Base-by-base conservation (phyloP, 441 rosid species). In the Bocquillonia castaneifolia region DNA sequence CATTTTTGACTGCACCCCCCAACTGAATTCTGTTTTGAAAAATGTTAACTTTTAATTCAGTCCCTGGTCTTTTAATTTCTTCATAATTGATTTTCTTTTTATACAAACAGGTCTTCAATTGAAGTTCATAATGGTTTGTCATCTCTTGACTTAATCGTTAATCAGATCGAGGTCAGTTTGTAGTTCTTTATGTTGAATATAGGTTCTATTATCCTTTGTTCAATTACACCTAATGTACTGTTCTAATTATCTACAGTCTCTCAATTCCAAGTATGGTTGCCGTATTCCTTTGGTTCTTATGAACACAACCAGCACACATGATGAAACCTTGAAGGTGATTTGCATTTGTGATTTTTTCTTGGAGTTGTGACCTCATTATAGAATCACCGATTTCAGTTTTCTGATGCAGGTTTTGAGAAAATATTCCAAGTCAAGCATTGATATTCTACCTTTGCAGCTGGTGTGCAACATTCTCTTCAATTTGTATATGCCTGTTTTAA, bases 251-350 rank as follows among this genome's bases (percentile, higher is more conserved):
- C 66, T 79, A 60, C 70, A 88, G 93, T 72, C 73, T 58, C 85
- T 86, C 62, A 88, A 88, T 73, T 78, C 79, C 56, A 82, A 78
- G 77, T 84, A 83, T 5, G 85, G 83, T 23, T 84, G 89, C 76
- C 74, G 68, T 37, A 68, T 86, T 44, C 93, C 89, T 10, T 72
- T 88, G 74, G 40, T 86, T 70, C 79, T 88, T 22, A 56, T 88
- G 75, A 82, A 82, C 78, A 74, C 84, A 10, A 58, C 56, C 62
- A 68, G 54, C 13, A 83, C 88, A 1, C 81, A 80, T 36, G 74
- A 78, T 59, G 81, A 75, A 68, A 75, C 78, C 18, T 59, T 70
- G 58, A 78, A 84, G 89, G 93, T 88, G 65, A 72, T 67, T 72
- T 66, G 37, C 36, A 40, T 47, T 70, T 61, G 1, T 17, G 57